Evolutionary conservation across 2,329 filamentous ascomycete species (phyloP).

Genomic region (Botrytis cinerea): DNA sequence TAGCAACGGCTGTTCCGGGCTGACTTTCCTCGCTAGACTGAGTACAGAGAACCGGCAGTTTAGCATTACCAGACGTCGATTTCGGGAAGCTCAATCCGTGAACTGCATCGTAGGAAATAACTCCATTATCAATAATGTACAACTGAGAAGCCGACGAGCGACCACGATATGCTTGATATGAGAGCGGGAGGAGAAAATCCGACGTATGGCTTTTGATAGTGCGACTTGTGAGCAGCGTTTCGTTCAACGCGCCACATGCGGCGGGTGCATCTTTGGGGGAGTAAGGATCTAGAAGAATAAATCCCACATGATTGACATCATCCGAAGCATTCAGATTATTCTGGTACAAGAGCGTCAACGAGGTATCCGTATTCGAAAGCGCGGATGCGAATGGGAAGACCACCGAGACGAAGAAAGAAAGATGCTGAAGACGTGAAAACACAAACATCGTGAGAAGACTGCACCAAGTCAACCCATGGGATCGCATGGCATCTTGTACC

Average conservation of each 20-base stretch:
- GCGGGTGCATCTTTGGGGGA: conserved; percentile 43
- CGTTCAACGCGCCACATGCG: conserved; percentile 51
- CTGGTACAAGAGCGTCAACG: conserved; percentile 53
- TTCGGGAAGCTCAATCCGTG: conserved; percentile 43
- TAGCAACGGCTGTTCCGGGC: conserved; percentile 41
- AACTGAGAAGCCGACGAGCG: conserved; percentile 42
- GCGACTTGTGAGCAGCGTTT: conserved; percentile 48
- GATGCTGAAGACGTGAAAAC: background rate
- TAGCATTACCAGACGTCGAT: conserved; percentile 36
- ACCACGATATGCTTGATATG: conserved; percentile 49
- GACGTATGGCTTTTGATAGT: conserved; percentile 47
- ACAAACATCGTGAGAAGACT: conserved; percentile 6
- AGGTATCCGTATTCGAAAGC: conserved; percentile 45
- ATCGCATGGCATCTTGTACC: conserved; percentile 9
- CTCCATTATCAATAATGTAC: conserved; percentile 48
- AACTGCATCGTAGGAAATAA: conserved; percentile 42
- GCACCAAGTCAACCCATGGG: background rate
- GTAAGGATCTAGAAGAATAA: conserved; percentile 51
- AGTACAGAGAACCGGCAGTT: conserved; percentile 53
- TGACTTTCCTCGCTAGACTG: conserved; percentile 47
- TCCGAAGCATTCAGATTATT: conserved; percentile 57
- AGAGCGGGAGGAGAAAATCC: conserved; percentile 50
- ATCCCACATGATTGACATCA: conserved; percentile 53
- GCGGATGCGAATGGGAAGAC: background rate
- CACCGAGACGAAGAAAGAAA: background rate